Evolutionary conservation across 2,329 filamentous ascomycete species (phyloP).

Genomic region (Aspergillus chevalieri): DNA sequence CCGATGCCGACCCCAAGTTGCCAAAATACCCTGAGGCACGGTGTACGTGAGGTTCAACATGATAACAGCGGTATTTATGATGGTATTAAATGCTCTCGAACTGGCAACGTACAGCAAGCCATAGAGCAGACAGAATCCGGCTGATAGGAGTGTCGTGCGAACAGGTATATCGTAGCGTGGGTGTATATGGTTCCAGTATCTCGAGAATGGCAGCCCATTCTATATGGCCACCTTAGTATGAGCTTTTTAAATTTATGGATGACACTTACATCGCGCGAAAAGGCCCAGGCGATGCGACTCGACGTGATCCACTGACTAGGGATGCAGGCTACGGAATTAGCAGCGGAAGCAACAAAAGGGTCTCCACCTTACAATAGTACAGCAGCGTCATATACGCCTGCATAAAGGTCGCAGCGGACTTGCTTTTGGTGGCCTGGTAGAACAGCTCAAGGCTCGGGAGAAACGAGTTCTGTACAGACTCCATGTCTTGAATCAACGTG

Average conservation of each 20-base stretch:
- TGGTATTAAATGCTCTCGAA: conserved; percentile 29
- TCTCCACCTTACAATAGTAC: conserved; percentile 9
- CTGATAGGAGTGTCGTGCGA: conserved; percentile 21
- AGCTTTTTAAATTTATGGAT: conserved; percentile 29
- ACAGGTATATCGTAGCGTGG: conserved; percentile 18
- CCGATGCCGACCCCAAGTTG: conserved; percentile 29
- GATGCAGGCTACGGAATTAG: conserved; percentile 13
- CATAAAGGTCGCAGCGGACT: conserved; percentile 11
- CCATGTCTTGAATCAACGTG: conserved; percentile 20
- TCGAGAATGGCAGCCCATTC: conserved; percentile 18
- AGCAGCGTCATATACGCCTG: conserved; percentile 10
- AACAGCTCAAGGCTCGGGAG: conserved; percentile 12
- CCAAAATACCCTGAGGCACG: conserved; percentile 21
- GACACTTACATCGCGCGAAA: conserved; percentile 21
- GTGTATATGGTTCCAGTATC: conserved; percentile 20
- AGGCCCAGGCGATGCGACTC: conserved; percentile 29
- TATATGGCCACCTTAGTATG: conserved; percentile 4
- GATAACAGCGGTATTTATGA: conserved; percentile 24
- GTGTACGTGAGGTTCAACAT: conserved; percentile 25
- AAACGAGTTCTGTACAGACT: conserved; percentile 16
- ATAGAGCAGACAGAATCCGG: conserved; percentile 21
- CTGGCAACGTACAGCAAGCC: conserved; percentile 28
- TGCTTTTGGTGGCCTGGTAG: conserved; percentile 20
- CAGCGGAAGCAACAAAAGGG: background rate
- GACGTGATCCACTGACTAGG: conserved; percentile 26